Conservation (phyloP, 2,329 filamentous ascomycete species). For the Penicillium olsonii region DNA sequence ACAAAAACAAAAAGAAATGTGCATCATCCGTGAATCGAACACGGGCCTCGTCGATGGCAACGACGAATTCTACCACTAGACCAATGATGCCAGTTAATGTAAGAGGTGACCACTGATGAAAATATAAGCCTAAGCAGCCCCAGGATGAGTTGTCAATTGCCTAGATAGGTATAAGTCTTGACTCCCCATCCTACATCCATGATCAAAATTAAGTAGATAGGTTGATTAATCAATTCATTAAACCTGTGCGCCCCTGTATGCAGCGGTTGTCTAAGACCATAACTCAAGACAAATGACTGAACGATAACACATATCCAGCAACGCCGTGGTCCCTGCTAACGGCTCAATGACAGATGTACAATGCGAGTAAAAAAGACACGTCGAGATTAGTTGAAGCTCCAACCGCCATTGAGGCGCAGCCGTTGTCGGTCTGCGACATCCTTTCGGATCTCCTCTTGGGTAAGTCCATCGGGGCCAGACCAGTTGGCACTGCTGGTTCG, state of each 20-base stretch:
- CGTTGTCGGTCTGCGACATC: slow-evolving; percentile 79
- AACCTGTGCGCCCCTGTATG: slow-evolving; percentile 17
- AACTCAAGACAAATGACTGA: slow-evolving; percentile 8
- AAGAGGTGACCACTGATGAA: neutral
- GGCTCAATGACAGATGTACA: slow-evolving; percentile 6
- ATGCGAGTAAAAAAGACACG: slow-evolving; percentile 1
- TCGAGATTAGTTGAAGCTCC: slow-evolving; percentile 60
- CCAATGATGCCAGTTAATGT: slow-evolving; percentile 41
- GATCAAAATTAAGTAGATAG: too few relatives aligned
- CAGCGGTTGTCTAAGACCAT: slow-evolving; percentile 13
- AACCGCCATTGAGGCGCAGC: slow-evolving; percentile 79
- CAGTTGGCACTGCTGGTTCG: slow-evolving; percentile 95
- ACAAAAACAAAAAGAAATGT: slow-evolving; percentile 12
- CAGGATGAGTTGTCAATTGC: neutral
- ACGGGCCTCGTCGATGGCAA: slow-evolving; percentile 50
- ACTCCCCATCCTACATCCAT: too few relatives aligned
- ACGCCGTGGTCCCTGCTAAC: slow-evolving; percentile 3
- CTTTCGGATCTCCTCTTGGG: slow-evolving; percentile 80
- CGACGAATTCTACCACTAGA: slow-evolving; percentile 50
- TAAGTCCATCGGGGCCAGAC: slow-evolving; percentile 78
- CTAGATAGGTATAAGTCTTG: too few relatives aligned
- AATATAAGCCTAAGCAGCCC: neutral
- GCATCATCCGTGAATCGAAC: slow-evolving; percentile 49
- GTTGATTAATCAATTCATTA: slow-evolving; percentile 12
- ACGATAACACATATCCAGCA: slow-evolving; percentile 9